These are phyloP conservation scores for Lasiosphaeriaceae sp. DNA, from an alignment of 495 filamentous ascomycete genomes.

Conservation along the genomic window DNA sequence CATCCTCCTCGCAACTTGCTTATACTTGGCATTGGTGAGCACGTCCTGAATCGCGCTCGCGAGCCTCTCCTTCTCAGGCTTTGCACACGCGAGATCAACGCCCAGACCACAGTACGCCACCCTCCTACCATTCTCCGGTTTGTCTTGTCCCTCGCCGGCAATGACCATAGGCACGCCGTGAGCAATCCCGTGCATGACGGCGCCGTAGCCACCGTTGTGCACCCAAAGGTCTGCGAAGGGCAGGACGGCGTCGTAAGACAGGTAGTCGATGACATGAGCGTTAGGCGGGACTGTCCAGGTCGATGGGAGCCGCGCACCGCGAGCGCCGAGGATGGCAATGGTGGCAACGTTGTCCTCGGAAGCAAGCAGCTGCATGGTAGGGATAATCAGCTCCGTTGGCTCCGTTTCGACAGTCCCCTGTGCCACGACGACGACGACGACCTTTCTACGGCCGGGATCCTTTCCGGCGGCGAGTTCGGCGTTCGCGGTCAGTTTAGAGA, in stretches of 20 bases:
- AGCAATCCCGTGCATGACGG: slow-evolving; percentile 31
- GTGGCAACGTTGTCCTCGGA: slow-evolving; percentile 18
- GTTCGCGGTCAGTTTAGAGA: background rate
- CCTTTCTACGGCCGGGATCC: slow-evolving; percentile 12
- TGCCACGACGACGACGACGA: slow-evolving; percentile 30
- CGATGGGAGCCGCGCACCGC: slow-evolving; percentile 18
- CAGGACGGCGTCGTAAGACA: slow-evolving; percentile 31
- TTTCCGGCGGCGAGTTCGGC: slow-evolving; percentile 3
- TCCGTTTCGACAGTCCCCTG: slow-evolving; percentile 35
- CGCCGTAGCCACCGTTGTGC: slow-evolving; percentile 37
- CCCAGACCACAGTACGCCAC: slow-evolving; percentile 1
- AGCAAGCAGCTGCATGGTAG: slow-evolving; percentile 23
- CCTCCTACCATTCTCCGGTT: slow-evolving; percentile 24
- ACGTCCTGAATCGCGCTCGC: background rate
- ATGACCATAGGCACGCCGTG: slow-evolving; percentile 36
- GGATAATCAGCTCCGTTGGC: slow-evolving; percentile 28
- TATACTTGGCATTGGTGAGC: background rate
- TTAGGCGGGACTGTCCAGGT: slow-evolving; percentile 18
- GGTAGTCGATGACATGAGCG: slow-evolving; percentile 27
- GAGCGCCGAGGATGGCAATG: slow-evolving; percentile 29
- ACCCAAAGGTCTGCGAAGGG: slow-evolving; percentile 29
- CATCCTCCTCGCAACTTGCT: background rate
- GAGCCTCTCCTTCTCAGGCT: background rate
- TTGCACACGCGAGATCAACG: background rate
- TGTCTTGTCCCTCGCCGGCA: slow-evolving; percentile 36